A percentile compares a stretch with the other conserved stretches of the same genome.
These are phyloP conservation scores for Tetrapyrgos nigripes DNA, from an alignment of 1,284 basidiomycete species.

Conservation along the genomic window DNA sequence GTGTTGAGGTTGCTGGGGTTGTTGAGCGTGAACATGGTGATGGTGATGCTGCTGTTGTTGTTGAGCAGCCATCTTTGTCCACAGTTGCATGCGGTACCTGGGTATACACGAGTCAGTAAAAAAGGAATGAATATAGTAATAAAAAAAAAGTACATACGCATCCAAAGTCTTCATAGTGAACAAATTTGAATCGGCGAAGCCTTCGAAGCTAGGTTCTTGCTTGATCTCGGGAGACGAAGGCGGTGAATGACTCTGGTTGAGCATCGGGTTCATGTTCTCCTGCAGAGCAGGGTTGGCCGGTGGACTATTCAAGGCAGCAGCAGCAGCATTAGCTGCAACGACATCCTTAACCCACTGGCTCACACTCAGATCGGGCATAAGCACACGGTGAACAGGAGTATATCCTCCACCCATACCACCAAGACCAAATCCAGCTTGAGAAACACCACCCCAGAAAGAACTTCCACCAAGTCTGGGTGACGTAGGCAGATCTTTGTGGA, in stretches of 20 bases:
- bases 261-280: slow-evolving; percentile 84
- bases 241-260: slow-evolving; percentile 49
- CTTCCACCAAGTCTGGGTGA: slow-evolving; percentile 55
- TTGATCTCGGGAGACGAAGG: slow-evolving; percentile 30
- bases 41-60: slow-evolving; percentile 40
- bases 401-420: slow-evolving; percentile 63
- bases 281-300: slow-evolving; percentile 47
- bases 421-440: slow-evolving; percentile 35
- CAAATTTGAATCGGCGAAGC: slow-evolving; percentile 77
- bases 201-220: slow-evolving; percentile 54
- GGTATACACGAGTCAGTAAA: slow-evolving; percentile 6
- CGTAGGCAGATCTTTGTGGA: slow-evolving; percentile 82
- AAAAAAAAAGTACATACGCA: slow-evolving; percentile 54
- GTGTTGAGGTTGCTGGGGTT: slow-evolving; percentile 26
- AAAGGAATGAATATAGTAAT: slow-evolving; percentile 3
- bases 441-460: slow-evolving; percentile 79
- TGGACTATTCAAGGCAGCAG: slow-evolving; percentile 9
- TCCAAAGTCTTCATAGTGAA: slow-evolving; percentile 87
- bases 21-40: slow-evolving; percentile 25
- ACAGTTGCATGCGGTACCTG: slow-evolving; percentile 84
- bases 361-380: slow-evolving; percentile 62
- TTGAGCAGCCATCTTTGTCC: slow-evolving; percentile 78
- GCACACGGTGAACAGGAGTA: slow-evolving; percentile 86
- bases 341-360: slow-evolving; percentile 19
- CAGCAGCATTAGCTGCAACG: slow-evolving; percentile 15